A percentile compares a stretch with the other conserved stretches of the same genome.
These are phyloP conservation scores for Smittium culicis DNA, from an alignment of 371 early-diverging fungal genomes.

Conservation along the genomic window DNA sequence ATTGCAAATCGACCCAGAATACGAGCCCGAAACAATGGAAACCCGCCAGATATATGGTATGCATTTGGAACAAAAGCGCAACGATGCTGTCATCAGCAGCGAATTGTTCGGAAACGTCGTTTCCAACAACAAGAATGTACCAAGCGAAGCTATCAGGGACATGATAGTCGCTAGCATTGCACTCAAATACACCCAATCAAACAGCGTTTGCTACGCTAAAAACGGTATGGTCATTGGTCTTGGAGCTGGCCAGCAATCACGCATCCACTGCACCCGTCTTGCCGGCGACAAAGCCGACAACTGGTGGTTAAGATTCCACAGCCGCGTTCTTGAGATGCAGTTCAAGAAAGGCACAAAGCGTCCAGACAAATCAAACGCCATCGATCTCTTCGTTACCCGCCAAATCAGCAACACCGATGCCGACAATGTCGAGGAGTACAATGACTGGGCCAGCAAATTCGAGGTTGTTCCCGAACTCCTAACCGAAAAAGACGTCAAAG, in stretches of 20 bases:
- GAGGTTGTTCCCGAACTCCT: constrained; percentile 60
- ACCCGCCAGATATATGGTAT: constrained; percentile 90
- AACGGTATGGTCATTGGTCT: constrained; percentile 96
- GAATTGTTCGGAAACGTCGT: constrained; percentile 72
- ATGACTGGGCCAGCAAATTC: constrained; percentile 67
- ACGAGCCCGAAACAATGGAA: constrained; percentile 72
- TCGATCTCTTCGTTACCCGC: constrained; percentile 80
- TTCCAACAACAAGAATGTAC: constrained; percentile 53
- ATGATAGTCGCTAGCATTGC: constrained; percentile 92
- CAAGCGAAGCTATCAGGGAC: constrained; percentile 60
- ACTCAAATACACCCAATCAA: constrained; percentile 94
- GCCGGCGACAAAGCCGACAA: constrained; percentile 98
- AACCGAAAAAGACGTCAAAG: constrained; percentile 62
- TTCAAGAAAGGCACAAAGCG: constrained; percentile 82
- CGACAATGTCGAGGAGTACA: constrained; percentile 62
- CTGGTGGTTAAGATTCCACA: constrained; percentile 95
- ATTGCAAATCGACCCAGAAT: constrained; percentile 77
- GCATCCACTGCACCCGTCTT: constrained; percentile 94
- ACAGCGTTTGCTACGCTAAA: constrained; percentile 95
- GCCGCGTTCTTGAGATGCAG: constrained; percentile 66
- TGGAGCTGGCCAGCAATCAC: constrained; percentile 95
- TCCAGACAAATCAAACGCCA: constrained; percentile 91
- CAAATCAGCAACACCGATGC: constrained; percentile 70
- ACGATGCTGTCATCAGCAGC: constrained; percentile 57
- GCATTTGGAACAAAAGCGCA: constrained; percentile 77